Base-by-base conservation (phyloP, 2,329 filamentous ascomycete species). In the Nothopassalora personata region DNA sequence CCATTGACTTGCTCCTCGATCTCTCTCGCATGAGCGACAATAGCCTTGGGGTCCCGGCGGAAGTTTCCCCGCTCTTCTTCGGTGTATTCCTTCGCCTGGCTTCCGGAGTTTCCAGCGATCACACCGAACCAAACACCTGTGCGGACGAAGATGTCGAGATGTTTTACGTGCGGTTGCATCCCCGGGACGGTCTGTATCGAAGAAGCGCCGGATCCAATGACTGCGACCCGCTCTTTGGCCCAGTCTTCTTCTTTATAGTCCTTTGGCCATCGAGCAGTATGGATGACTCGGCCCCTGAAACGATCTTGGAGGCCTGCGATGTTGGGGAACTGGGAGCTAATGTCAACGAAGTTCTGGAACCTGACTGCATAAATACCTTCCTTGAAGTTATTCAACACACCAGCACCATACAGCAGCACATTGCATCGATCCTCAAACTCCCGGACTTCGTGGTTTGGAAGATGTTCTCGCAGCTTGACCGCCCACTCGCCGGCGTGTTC, bases 111-210 rank as follows among this genome's bases (percentile, higher is more conserved):
- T n/a, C 56, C 56, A 15, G 43, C 50, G n/a, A 58, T 45, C 19
- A 54, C 50, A 1, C 31, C 56, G 49, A 58, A 58, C 72, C 76
- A 3, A 5, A 58, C 53, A 1, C 51, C 45, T 10, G 76, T 79
- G 1, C 77, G 72, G 39, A 80, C 73, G 60, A 79, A 79, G 30
- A 78, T 64, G 56, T 79, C 76, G 34, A 79, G 55, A 53, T 79
- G 75, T 61, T 78, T 77, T 7, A 69, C 71, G 52, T 74, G 67
- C 0, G 75, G 76, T 61, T 78, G 77, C 76, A 79, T 78, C 0
- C 62, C 72, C 3, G 78, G 77, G 3, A 80, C 75, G 0, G 75
- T 77, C 13, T 50, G 43, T 13, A 78, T 66, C 5, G 56, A 36
- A 18, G 47, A 46, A 15, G 53, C 53, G 7, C 53, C 53, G 8